A percentile compares a stretch with the other conserved stretches of the same genome.
Evolutionary conservation across 2,329 filamentous ascomycete species (phyloP).

Genomic region (Microcera coccophila): DNA sequence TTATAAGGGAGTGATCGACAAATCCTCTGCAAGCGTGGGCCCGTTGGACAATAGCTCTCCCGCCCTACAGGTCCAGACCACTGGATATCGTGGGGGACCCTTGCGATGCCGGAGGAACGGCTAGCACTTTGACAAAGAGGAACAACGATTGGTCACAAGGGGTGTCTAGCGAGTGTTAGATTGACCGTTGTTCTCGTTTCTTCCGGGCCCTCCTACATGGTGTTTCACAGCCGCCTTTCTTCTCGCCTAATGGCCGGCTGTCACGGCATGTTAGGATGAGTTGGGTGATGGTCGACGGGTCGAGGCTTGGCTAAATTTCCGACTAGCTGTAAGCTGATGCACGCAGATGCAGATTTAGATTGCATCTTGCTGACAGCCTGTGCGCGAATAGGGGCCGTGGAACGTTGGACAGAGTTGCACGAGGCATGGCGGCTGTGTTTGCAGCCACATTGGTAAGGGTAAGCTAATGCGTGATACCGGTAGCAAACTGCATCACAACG

Average conservation of each 20-base stretch:
- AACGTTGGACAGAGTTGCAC: not conserved
- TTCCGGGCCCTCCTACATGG: not conserved
- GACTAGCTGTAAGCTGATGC: too few relatives aligned
- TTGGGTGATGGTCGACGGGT: too few relatives aligned
- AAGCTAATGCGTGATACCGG: not conserved
- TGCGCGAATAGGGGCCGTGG: not conserved
- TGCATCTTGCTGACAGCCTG: not conserved
- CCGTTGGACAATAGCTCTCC: not conserved
- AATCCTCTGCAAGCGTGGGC: not conserved
- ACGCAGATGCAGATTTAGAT: not conserved
- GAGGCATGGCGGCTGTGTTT: not conserved
- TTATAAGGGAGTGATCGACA: not conserved
- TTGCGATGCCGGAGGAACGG: not conserved
- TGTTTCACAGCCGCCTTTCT: not conserved
- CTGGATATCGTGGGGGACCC: not conserved
- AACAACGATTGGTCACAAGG: not conserved
- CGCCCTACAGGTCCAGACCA: not conserved
- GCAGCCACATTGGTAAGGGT: not conserved
- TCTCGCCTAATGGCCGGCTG: not conserved
- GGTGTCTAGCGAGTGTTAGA: too few relatives aligned
- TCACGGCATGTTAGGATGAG: not conserved
- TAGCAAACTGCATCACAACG: too few relatives aligned
- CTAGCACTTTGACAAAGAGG: not conserved
- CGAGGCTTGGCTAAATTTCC: too few relatives aligned
- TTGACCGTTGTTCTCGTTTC: too few relatives aligned